A percentile compares a stretch with the other conserved stretches of the same genome.
Evolutionary conservation across 176 grass and related monocot genomes (phyloP).

Genomic region (Carex parvula): DNA sequence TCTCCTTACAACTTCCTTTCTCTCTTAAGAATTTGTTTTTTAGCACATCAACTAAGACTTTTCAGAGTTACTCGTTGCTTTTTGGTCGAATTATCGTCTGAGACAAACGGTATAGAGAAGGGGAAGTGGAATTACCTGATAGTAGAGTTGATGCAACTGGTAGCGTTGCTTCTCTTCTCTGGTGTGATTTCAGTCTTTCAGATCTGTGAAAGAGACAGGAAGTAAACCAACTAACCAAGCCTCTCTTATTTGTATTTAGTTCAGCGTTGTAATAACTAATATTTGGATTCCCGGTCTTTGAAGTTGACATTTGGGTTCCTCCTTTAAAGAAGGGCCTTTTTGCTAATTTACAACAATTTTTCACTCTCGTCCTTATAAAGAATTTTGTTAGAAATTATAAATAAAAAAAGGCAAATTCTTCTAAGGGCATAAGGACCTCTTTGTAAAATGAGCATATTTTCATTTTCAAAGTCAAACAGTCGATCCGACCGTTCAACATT

Average conservation of each 20-base stretch:
- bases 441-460: too few species aligned
- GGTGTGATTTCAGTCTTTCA: conserved; percentile 12
- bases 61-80: neutral
- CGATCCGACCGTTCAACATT: too few species aligned
- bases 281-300: neutral
- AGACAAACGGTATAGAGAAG: neutral
- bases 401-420: too few species aligned
- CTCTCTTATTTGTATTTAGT: neutral
- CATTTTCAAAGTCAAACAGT: too few species aligned
- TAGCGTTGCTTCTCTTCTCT: neutral
- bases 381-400: too few species aligned
- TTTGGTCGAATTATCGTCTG: neutral
- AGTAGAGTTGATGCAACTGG: neutral
- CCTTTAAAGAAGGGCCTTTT: neutral
- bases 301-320: neutral
- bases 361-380: neutral
- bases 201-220: neutral
- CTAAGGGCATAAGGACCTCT: too few species aligned
- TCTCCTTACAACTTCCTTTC: neutral
- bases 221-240: neutral
- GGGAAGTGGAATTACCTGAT: conserved; percentile 12
- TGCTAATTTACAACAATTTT: neutral
- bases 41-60: too few species aligned
- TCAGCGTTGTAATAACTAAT: neutral
- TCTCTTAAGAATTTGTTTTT: neutral